Percentiles rank a stretch among this genome's conserved stretches.
phyloP scores from a whole-genome alignment of 495 filamentous ascomycete species.

The Penicillium paradoxum region DNA sequence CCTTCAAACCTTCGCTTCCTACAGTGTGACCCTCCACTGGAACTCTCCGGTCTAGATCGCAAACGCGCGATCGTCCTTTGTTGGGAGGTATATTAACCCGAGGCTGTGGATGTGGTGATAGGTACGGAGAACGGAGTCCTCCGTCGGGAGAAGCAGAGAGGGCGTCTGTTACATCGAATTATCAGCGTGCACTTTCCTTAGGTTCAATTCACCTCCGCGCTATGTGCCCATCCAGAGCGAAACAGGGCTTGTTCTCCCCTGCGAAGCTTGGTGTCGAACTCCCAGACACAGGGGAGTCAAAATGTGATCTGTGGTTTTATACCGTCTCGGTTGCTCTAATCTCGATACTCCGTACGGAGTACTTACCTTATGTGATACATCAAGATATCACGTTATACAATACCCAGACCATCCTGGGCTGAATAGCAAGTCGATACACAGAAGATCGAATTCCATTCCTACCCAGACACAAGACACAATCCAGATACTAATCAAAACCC shows the following conservation, averaged over 20 bases:
- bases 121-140: not conserved
- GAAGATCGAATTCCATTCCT: no score
- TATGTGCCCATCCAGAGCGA: no score
- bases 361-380: no score
- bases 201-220: not conserved
- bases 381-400: not conserved
- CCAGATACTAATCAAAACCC: not conserved
- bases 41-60: constrained; percentile 1
- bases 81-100: not conserved
- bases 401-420: not conserved
- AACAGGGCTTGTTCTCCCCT: no score
- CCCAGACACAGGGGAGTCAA: not conserved
- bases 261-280: no score
- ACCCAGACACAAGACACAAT: not conserved
- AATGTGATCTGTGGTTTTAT: no score
- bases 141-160: no score
- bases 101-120: not conserved
- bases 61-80: not conserved
- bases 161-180: no score
- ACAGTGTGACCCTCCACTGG: not conserved
- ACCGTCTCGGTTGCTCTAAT: no score
- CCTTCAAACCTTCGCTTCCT: not conserved
- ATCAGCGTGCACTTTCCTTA: no score
- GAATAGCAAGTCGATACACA: no score
- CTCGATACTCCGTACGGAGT: no score